Conservation (phyloP, 345 rosid species). For the Linum trigynum region DNA sequence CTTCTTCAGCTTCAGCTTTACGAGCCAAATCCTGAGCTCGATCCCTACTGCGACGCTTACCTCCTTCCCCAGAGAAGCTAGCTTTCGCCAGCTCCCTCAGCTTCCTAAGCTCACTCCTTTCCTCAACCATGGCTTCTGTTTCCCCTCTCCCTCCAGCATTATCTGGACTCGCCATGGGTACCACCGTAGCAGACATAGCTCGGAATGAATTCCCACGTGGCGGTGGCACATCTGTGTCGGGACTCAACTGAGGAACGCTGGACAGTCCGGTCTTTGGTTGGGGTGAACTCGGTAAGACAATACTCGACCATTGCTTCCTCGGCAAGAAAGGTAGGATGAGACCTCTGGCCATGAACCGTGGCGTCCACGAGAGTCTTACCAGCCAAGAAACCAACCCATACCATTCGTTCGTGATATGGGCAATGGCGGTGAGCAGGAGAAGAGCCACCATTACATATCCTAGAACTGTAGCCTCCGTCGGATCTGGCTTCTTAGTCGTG, state of each 20-base stretch:
- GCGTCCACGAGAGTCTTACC: conserved; percentile 27
- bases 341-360: conserved; percentile 34
- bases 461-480: conserved; percentile 10
- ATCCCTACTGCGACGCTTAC: too few relatives aligned
- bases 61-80: conserved; percentile 24
- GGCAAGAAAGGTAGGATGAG: conserved; percentile 43
- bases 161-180: conserved; percentile 33
- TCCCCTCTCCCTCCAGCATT: conserved; percentile 5
- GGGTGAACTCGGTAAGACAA: conserved; percentile 19
- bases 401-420: conserved; percentile 42
- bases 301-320: conserved; percentile 31
- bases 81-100: conserved; percentile 39
- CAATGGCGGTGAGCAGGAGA: conserved; percentile 31
- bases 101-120: conserved; percentile 35
- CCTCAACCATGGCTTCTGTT: too few relatives aligned
- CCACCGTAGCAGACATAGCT: conserved; percentile 38
- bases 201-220: conserved; percentile 15
- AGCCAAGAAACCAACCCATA: conserved; percentile 27
- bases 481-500: conserved; percentile 13
- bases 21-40: too few relatives aligned
- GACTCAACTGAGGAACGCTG: conserved; percentile 26
- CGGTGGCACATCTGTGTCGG: conserved; percentile 14
- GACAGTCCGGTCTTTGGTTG: conserved; percentile 11
- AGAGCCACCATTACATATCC: conserved; percentile 36
- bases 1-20: too few relatives aligned